Conservation (phyloP, 352 stramenopile species). For the Phytophthora podocarpi region DNA sequence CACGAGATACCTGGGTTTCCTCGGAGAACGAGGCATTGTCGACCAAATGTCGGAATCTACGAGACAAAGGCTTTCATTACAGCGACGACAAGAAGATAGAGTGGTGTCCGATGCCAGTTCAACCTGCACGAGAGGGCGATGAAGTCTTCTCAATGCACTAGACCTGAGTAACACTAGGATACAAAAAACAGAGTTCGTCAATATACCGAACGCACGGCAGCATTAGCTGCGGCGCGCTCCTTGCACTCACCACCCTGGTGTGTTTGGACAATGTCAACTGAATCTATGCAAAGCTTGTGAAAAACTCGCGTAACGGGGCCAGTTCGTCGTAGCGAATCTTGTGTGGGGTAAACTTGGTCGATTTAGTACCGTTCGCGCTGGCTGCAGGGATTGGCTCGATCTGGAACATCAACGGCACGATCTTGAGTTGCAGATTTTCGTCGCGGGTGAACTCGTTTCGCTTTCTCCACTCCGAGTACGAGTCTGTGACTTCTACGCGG, state of each 20-base stretch:
- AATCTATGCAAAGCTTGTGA: constrained; percentile 35
- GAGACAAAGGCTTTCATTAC: constrained; percentile 14
- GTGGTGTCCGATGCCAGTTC: constrained; percentile 13
- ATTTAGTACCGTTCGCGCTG: constrained; percentile 20
- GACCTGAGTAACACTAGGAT: constrained; percentile 13
- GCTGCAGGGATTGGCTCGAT: constrained; percentile 24
- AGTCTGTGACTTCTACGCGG: constrained; percentile 65
- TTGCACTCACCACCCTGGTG: neutral
- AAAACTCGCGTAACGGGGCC: constrained; percentile 44
- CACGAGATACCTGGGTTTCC: constrained; percentile 64
- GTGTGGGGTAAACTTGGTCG: constrained; percentile 47
- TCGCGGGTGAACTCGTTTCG: constrained; percentile 65
- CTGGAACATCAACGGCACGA: constrained; percentile 61
- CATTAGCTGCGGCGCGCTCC: neutral
- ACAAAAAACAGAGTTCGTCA: constrained; percentile 23
- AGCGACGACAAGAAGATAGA: constrained; percentile 17
- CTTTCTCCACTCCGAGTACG: constrained; percentile 69
- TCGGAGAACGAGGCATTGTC: constrained; percentile 68
- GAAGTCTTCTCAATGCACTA: constrained; percentile 2
- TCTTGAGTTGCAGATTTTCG: constrained; percentile 49
- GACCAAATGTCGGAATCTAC: constrained; percentile 27
- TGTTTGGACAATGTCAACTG: constrained; percentile 4
- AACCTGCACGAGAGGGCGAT: constrained; percentile 2
- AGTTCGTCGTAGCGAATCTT: constrained; percentile 62
- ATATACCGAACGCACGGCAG: constrained; percentile 14